Percentiles rank a stretch among this genome's conserved stretches.
Conservation (phyloP, 2,329 filamentous ascomycete genomes). For the Ambrosiella beaveri region DNA sequence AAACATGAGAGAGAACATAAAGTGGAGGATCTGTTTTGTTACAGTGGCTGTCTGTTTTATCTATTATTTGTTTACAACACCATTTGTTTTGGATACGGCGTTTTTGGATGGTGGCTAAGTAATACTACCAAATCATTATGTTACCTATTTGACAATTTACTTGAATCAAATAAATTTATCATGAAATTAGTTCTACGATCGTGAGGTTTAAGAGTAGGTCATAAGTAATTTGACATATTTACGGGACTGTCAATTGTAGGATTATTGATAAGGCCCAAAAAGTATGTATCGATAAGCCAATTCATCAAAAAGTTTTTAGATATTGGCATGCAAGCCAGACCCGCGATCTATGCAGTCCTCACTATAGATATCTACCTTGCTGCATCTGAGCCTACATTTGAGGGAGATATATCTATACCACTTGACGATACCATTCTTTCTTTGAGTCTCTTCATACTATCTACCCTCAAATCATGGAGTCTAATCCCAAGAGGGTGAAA, state of each 20-base stretch:
- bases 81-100: constrained; percentile 11
- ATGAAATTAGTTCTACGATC: background rate
- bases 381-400: background rate
- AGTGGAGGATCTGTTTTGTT: constrained; percentile 1
- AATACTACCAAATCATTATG: constrained; percentile 12
- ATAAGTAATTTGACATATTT: background rate
- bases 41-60: constrained; percentile 1
- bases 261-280: constrained; percentile 5
- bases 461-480: constrained; percentile 24
- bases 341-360: background rate
- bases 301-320: constrained; percentile 10
- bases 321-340: background rate
- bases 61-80: constrained; percentile 7
- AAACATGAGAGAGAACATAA: background rate
- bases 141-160: background rate
- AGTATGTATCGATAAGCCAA: constrained; percentile 13
- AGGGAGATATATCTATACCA: too few species aligned
- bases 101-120: constrained; percentile 11
- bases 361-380: background rate
- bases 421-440: background rate
- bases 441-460: background rate
- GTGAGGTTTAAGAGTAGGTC: background rate
- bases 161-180: background rate
- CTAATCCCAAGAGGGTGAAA: constrained; percentile 31
- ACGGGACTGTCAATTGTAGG: background rate